Evolutionary conservation across 139 green algal species (phyloP), one percentile per base, ranked within the genome.

Genomic region (Chlamydomonas sp.): DNA sequence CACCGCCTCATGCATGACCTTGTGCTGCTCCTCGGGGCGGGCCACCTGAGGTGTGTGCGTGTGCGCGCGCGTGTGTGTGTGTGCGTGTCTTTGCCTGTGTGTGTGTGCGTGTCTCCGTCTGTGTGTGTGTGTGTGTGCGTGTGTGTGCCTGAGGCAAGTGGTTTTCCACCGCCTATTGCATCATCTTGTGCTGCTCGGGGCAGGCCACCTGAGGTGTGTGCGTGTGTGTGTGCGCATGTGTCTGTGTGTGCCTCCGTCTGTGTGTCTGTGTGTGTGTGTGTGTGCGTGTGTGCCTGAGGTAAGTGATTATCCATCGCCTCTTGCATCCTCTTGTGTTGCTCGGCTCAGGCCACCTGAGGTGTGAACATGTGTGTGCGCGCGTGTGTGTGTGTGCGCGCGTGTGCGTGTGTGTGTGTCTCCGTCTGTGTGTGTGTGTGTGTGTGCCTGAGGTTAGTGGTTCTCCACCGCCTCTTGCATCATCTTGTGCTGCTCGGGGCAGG

Each of bases 231-330:
- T n/a, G n/a, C n/a, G n/a, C n/a, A n/a, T n/a, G n/a, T n/a, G n/a
- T n/a, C n/a, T n/a, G n/a, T n/a, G n/a, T n/a, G n/a, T n/a, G n/a
- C n/a, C n/a, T n/a, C n/a, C n/a, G n/a, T n/a, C n/a, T n/a, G n/a
- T n/a, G n/a, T n/a, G n/a, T n/a, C n/a, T n/a, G n/a, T n/a, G n/a
- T n/a, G n/a, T n/a, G n/a, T n/a, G n/a, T n/a, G n/a, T n/a, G n/a
- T n/a, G n/a, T n/a, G n/a, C n/a, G n/a, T n/a, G n/a, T 92, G 3
- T 98, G 86, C 10, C 92, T 83, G 59, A 3, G 67, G 69, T 69
- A 76, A 67, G n/a, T n/a, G n/a, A n/a, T 97, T 98, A 78, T 98
- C 90, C 65, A 98, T 91, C 22, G 93, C 92, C 84, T 98, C 94
- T n/a, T 98, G 90, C 88, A 92, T 90, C 24, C 85, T 54, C 5